A percentile compares a stretch with the other conserved stretches of the same genome.
Conservation (phyloP, 768 basidiomycete genomes). For the Mycena epipterygia region DNA sequence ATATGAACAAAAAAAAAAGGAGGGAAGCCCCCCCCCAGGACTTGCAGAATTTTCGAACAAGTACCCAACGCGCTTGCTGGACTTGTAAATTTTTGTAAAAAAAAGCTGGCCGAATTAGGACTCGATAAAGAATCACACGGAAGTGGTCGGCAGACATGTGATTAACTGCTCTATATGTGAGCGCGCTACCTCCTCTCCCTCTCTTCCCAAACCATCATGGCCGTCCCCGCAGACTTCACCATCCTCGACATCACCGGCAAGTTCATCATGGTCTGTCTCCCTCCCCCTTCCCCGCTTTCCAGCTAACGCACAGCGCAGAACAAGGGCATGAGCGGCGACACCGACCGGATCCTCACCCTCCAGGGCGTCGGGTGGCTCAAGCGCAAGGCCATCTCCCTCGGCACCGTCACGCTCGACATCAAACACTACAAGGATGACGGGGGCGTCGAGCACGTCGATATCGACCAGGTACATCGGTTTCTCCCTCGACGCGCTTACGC, state of each 20-base stretch:
- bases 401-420: constrained; percentile 70
- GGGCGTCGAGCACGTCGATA: constrained; percentile 74
- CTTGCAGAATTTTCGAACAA: no score
- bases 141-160: no score
- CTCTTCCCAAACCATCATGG: constrained; percentile 59
- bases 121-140: no score
- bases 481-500: not conserved
- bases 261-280: constrained; percentile 67
- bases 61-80: no score
- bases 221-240: constrained; percentile 71
- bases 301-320: constrained; percentile 59
- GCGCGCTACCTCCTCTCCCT: not conserved
- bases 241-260: constrained; percentile 73
- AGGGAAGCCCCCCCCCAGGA: no score
- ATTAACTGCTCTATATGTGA: no score
- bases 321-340: constrained; percentile 72
- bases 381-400: constrained; percentile 70
- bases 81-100: no score
- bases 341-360: constrained; percentile 72
- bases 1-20: no score
- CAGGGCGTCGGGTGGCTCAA: constrained; percentile 84
- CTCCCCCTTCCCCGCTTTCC: not conserved
- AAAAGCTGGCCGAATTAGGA: no score
- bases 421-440: constrained; percentile 75
- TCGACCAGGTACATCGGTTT: constrained; percentile 59